Base-by-base conservation (phyloP, 2,329 filamentous ascomycete species). In the Alternaria solani region DNA sequence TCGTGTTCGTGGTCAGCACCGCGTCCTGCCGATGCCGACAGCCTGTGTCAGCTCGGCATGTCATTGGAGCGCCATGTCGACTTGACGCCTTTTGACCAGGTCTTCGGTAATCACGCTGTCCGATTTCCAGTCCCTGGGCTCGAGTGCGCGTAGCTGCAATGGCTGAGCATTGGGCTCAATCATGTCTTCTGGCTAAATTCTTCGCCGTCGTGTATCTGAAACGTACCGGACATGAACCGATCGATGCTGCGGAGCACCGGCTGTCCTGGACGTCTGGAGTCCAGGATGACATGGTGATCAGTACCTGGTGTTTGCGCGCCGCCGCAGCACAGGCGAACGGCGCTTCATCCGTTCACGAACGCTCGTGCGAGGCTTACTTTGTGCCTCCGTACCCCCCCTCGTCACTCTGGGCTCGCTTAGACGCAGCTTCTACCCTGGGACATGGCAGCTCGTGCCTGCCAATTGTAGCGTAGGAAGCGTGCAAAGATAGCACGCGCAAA, bases 161-260 rank as follows among this genome's bases (percentile, higher is more conserved):
- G 30, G 41, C 46, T 39, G 46, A 18, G 41, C 53, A n/a, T 28
- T 36, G 23, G 57, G 49, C 34, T 23, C 48, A 32, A 51, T 57
- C 39, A 51, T 48, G 59, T 41, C 52, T 62, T 62, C 28, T 62
- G 59, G 59, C 59, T 62, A 59, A 62, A 62, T 52, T 49, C 20
- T 26, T 4, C 11, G 2, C 28, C 26, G 44, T 43, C 18, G 26
- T 52, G 55, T 59, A 55, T 62, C 55, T 62, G 56, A 62, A 62
- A 62, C 55, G 36, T 39, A 36, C 46, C 46, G 47, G 55, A 55
- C 47, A 48, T 59, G 34, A 55, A 47, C 55, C 55, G 51, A 59
- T 62, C 55, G 51, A 44, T 56, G 20, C 43, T 30, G 36, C 41
- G 52, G 54, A 47, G 51, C 38, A 14, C 20, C 47, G 46, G 36